phyloP scores from a whole-genome alignment of 179 eudicot genomes.

The Beta corolliflora region DNA sequence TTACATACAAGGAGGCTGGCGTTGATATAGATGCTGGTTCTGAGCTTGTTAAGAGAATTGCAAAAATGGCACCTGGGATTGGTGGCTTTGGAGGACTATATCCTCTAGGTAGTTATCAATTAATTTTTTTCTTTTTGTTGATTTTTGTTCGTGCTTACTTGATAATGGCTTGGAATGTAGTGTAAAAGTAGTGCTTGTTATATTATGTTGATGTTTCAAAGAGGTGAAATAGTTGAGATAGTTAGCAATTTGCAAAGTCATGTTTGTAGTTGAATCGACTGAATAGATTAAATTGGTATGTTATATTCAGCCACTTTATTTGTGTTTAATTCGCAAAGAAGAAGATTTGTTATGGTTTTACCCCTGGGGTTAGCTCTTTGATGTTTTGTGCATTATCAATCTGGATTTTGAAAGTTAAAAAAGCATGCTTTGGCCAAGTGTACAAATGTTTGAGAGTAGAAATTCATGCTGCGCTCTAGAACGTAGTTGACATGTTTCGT shows the following conservation, averaged over 20 bases:
- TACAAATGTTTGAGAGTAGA: background rate
- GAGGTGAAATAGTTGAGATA: no score
- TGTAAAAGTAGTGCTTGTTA: no score
- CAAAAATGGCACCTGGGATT: conserved; percentile 87
- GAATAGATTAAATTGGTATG: background rate
- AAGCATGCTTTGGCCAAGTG: background rate
- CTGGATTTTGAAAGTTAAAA: no score
- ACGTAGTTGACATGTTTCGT: background rate
- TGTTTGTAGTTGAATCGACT: background rate
- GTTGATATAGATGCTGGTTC: conserved; percentile 95
- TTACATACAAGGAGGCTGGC: conserved; percentile 86
- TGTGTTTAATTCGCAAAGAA: background rate
- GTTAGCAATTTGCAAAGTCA: no score
- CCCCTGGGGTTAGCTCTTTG: no score
- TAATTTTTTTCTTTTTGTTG: background rate
- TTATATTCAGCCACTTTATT: background rate
- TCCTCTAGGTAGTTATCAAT: conserved; percentile 56
- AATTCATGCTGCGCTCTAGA: background rate
- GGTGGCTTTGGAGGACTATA: conserved; percentile 94
- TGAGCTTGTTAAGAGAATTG: conserved; percentile 83
- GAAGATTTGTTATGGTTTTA: no score
- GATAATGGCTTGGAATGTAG: background rate
- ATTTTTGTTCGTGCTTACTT: background rate
- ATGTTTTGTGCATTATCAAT: no score
- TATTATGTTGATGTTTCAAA: no score